Evolutionary conservation across 23 red algal species (phyloP).

Genomic region (Gracilaria domingensis): DNA sequence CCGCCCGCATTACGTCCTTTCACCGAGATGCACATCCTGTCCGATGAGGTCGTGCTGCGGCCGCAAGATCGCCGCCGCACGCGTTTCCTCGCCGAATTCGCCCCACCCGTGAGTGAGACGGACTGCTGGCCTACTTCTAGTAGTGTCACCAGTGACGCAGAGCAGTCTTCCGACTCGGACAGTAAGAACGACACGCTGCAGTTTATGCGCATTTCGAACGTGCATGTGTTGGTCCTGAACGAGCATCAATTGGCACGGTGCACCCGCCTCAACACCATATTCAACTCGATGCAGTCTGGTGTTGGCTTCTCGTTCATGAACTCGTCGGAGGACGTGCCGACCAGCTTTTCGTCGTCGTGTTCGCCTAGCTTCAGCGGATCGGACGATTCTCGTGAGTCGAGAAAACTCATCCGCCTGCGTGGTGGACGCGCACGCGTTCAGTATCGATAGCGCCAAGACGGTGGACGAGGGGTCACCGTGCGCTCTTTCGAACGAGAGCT

Average conservation of each 20-base stretch:
- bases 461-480: slow-evolving; percentile 53
- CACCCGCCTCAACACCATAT: slow-evolving; percentile 51
- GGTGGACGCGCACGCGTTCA: slow-evolving; percentile 58
- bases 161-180: slow-evolving; percentile 14
- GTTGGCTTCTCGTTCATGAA: slow-evolving; percentile 62
- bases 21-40: slow-evolving; percentile 1
- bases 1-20: not conserved
- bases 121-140: too few species aligned
- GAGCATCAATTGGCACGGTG: slow-evolving; percentile 21
- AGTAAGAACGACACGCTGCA: slow-evolving; percentile 25
- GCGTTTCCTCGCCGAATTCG: not conserved
- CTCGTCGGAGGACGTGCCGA: slow-evolving; percentile 54
- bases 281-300: slow-evolving; percentile 57
- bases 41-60: slow-evolving; percentile 51
- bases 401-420: slow-evolving; percentile 48
- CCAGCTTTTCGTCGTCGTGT: not conserved
- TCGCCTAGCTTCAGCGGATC: not conserved
- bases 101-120: not conserved
- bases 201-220: slow-evolving; percentile 17
- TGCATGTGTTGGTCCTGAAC: slow-evolving; percentile 6
- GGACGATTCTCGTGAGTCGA: slow-evolving; percentile 5
- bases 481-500: slow-evolving; percentile 40
- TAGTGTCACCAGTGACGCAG: not conserved
- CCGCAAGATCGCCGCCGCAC: slow-evolving; percentile 38
- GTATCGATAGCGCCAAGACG: slow-evolving; percentile 43